Conservation (phyloP, 129 eudicot genomes). For the Lactuca sativa region DNA sequence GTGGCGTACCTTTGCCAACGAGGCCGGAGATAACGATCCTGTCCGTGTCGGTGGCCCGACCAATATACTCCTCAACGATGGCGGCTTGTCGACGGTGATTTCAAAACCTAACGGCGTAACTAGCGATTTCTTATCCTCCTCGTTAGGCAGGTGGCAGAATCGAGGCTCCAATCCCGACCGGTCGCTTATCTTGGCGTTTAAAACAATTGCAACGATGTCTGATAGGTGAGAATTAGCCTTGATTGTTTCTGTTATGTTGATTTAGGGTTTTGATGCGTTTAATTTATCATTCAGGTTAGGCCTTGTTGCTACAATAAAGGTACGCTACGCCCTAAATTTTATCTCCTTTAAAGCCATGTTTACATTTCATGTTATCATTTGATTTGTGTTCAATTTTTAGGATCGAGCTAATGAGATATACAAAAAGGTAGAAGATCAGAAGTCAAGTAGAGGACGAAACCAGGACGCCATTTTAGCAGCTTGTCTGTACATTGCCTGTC, state of each 20-base stretch:
- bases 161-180: slow-evolving; percentile 67
- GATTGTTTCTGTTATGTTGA: not conserved
- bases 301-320: slow-evolving; percentile 82
- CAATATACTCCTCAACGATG: slow-evolving; percentile 56
- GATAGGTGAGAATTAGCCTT: slow-evolving; percentile 49
- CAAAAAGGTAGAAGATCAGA: slow-evolving; percentile 79
- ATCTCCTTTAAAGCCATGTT: not conserved
- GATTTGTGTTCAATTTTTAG: slow-evolving; percentile 21
- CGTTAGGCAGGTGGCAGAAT: slow-evolving; percentile 59
- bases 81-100: slow-evolving; percentile 57
- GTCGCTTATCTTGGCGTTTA: slow-evolving; percentile 50
- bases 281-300: slow-evolving; percentile 57
- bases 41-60: slow-evolving; percentile 79
- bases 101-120: slow-evolving; percentile 45
- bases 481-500: slow-evolving; percentile 76
- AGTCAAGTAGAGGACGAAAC: slow-evolving; percentile 75
- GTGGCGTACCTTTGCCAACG: slow-evolving; percentile 83
- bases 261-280: slow-evolving; percentile 21
- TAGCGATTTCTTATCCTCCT: slow-evolving; percentile 32
- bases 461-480: slow-evolving; percentile 77
- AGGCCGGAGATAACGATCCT: slow-evolving; percentile 62
- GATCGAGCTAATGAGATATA: slow-evolving; percentile 87
- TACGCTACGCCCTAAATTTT: slow-evolving; percentile 16
- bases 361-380: not conserved
- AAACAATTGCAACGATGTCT: slow-evolving; percentile 70